Conservation (phyloP, 495 filamentous ascomycete species). For the Rhypophila decipiens region DNA sequence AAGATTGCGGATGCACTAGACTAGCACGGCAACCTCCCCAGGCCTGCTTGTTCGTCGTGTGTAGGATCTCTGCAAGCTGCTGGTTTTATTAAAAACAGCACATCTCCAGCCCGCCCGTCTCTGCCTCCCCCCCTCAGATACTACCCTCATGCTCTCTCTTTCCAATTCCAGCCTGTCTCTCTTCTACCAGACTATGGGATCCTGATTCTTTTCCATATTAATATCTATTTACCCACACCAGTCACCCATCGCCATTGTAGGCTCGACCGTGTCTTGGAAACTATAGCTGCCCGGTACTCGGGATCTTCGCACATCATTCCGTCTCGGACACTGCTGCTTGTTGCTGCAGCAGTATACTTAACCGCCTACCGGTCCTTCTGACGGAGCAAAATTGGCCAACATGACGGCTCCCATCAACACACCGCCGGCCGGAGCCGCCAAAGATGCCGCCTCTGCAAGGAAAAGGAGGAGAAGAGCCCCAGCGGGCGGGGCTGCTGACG, state of each 20-base stretch:
- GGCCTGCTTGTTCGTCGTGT: neutral
- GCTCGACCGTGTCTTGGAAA: slow-evolving; percentile 28
- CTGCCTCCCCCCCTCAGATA: slow-evolving; percentile 6
- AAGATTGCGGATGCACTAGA: too few relatives aligned
- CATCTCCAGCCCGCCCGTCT: neutral
- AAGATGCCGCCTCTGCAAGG: slow-evolving; percentile 44
- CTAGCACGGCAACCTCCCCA: too few relatives aligned
- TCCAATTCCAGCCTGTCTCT: slow-evolving; percentile 18
- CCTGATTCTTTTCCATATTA: slow-evolving; percentile 38
- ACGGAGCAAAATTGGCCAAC: neutral
- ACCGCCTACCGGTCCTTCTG: slow-evolving; percentile 1
- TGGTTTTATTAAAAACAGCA: slow-evolving; percentile 12
- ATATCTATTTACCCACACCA: slow-evolving; percentile 41
- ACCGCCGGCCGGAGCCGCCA: slow-evolving; percentile 30
- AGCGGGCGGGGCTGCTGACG: slow-evolving; percentile 82
- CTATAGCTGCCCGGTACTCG: slow-evolving; percentile 24
- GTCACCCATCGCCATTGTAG: slow-evolving; percentile 31
- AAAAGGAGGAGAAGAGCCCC: slow-evolving; percentile 86
- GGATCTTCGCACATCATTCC: slow-evolving; percentile 24
- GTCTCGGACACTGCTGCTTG: slow-evolving; percentile 5
- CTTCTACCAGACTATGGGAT: slow-evolving; percentile 22
- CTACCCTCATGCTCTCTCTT: slow-evolving; percentile 3
- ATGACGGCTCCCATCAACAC: slow-evolving; percentile 43
- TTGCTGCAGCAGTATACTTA: slow-evolving; percentile 7
- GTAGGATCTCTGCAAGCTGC: slow-evolving; percentile 1